Percentiles rank a stretch among this genome's conserved stretches.
Evolutionary conservation across 2,329 filamentous ascomycete genomes (phyloP).

Genomic region (Alternaria metachromatica): DNA sequence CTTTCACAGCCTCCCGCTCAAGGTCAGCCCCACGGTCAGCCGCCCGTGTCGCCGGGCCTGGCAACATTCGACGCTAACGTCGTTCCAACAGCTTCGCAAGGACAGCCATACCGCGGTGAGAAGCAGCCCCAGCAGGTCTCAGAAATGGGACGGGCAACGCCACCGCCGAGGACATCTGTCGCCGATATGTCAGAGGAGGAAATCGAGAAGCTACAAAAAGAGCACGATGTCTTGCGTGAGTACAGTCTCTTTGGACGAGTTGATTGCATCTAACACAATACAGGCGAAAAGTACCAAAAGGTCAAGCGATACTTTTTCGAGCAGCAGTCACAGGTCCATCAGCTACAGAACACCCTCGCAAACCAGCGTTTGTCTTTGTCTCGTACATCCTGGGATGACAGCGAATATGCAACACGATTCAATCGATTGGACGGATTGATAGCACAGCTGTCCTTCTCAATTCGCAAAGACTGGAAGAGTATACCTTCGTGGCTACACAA

Average conservation of each 20-base stretch:
- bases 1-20: slow-evolving; percentile 44
- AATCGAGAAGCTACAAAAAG: slow-evolving; percentile 55
- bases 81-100: slow-evolving; percentile 54
- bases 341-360: slow-evolving; percentile 95
- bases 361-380: slow-evolving; percentile 95
- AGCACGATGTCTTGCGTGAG: slow-evolving; percentile 59
- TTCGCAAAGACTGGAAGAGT: slow-evolving; percentile 89
- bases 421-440: slow-evolving; percentile 91
- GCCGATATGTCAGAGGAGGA: slow-evolving; percentile 58
- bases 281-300: slow-evolving; percentile 95
- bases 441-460: slow-evolving; percentile 93
- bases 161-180: slow-evolving; percentile 51
- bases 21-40: slow-evolving; percentile 47
- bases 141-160: slow-evolving; percentile 52
- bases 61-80: slow-evolving; percentile 55
- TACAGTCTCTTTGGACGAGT: neutral
- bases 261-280: slow-evolving; percentile 8
- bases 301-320: slow-evolving; percentile 98
- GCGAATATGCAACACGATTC: slow-evolving; percentile 88
- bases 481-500: slow-evolving; percentile 81
- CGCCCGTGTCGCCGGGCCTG: slow-evolving; percentile 47
- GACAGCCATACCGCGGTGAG: slow-evolving; percentile 52
- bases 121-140: slow-evolving; percentile 38
- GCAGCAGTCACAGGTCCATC: slow-evolving; percentile 85
- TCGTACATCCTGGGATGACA: slow-evolving; percentile 92